Percentiles rank a stretch among this genome's conserved stretches.
These are phyloP conservation scores for Medicago ruthenica DNA, from an alignment of 306 rosid genomes.

Conservation along the genomic window DNA sequence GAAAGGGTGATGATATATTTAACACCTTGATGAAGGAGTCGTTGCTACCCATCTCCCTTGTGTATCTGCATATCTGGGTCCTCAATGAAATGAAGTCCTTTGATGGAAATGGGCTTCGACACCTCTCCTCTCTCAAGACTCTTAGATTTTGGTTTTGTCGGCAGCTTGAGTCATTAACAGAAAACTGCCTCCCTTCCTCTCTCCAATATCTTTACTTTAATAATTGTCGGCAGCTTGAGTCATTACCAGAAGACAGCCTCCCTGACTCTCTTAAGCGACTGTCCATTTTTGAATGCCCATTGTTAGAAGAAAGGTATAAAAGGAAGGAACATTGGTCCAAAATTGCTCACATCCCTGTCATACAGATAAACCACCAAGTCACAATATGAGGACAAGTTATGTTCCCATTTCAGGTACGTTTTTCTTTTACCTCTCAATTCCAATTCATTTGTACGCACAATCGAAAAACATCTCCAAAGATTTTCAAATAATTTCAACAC, in stretches of 20 bases:
- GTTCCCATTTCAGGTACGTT: background rate
- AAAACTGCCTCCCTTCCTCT: too few relatives aligned
- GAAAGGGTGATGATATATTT: background rate
- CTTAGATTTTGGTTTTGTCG: too few relatives aligned
- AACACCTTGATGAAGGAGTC: background rate
- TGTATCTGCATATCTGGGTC: too few relatives aligned
- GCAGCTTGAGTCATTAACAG: too few relatives aligned
- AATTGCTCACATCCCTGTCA: background rate
- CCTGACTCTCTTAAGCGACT: background rate
- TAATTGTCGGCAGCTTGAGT: background rate
- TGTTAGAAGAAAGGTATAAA: background rate
- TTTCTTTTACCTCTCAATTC: too few relatives aligned
- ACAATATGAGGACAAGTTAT: background rate
- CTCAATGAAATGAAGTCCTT: background rate
- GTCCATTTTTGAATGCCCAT: accelerated
- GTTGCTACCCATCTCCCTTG: background rate
- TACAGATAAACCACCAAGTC: background rate
- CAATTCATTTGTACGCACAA: too few relatives aligned
- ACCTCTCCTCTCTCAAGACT: background rate
- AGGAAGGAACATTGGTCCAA: background rate
- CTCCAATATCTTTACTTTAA: accelerated
- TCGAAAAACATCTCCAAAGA: too few relatives aligned
- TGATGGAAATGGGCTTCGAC: background rate
- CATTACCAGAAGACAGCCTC: background rate
- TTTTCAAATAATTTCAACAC: too few relatives aligned